Evolutionary conservation across 345 rosid species (phyloP), one percentile per base, ranked within the genome.

Genomic region (Euclidium syriacum): DNA sequence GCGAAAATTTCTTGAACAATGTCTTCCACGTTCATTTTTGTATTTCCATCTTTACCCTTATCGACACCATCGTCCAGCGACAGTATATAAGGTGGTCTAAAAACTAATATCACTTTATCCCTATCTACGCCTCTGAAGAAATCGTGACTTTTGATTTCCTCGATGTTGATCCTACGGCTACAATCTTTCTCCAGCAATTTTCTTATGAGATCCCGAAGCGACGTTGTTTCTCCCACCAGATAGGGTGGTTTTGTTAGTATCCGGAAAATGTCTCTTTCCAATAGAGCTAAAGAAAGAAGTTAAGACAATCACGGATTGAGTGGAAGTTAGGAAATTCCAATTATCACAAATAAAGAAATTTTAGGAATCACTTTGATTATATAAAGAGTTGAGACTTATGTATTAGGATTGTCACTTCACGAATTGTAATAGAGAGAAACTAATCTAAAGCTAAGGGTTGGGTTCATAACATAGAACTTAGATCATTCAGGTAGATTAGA

Each of bases 41-140:
- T 73, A 17, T 11, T 58, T n/a, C 46, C 76, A 18, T 3, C 43
- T 24, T 58, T 62, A n/a, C 66, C 79, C 14, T 25, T 50, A 5
- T 11, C 48, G 4, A 16, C 61, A 1, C 44, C 63, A 64, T 35
- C 69, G 4, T 44, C 48, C 29, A n/a, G 26, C 15, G 51, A 16
- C 10, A 96, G 98, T 51, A 88, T 77, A 52, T 79, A 79, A 35
- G 98, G 95, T 4, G 98, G 87, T 66, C 98, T 70, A 4, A 74
- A 35, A 23, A 92, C 59, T 42, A 64, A 53, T 38, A 78, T 3
- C 23, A 88, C 57, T 20, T 62, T 23, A 9, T 75, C 85, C 98
- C 98, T 88, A 55, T 79, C 72, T 1, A 85, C 0, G 0, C 95
- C 85, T 35, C 30, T 38, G 19, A 92, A 92, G 67, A 78, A 92